phyloP scores from a whole-genome alignment of 2,329 filamentous ascomycete genomes.

The Zymoseptoria brevis region DNA sequence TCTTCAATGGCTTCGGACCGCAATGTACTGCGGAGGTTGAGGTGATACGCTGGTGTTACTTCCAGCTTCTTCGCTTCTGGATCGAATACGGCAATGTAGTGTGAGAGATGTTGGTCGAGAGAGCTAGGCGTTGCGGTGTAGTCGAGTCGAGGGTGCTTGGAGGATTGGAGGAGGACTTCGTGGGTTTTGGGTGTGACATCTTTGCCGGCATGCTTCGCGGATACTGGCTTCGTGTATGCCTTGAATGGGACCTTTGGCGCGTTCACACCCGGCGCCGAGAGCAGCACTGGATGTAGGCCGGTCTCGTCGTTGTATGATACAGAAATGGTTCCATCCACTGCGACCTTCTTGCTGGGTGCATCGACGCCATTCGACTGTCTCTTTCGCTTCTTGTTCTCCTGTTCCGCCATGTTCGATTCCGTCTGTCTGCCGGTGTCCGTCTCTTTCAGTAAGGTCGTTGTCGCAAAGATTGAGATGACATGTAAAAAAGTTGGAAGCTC shows the following conservation, averaged over 20 bases:
- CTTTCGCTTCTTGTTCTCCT: constrained; percentile 45
- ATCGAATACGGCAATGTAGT: constrained; percentile 56
- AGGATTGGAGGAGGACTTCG: constrained; percentile 53
- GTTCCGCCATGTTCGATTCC: constrained; percentile 22
- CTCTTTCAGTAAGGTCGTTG: background rate
- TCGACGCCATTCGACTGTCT: constrained; percentile 37
- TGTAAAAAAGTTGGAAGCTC: background rate
- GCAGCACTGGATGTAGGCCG: constrained; percentile 21
- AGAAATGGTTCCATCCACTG: constrained; percentile 22
- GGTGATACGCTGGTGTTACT: constrained; percentile 46
- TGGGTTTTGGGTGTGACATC: constrained; percentile 33
- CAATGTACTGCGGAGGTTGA: constrained; percentile 47
- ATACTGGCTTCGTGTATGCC: constrained; percentile 36
- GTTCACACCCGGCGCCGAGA: constrained; percentile 36
- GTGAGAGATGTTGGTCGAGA: constrained; percentile 44
- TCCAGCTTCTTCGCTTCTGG: constrained; percentile 46
- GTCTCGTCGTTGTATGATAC: constrained; percentile 20
- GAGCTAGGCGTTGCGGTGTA: constrained; percentile 40
- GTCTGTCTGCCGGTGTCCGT: background rate
- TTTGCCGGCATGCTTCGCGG: constrained; percentile 20
- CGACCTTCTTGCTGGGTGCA: constrained; percentile 34
- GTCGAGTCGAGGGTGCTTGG: constrained; percentile 52
- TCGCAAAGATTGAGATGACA: background rate
- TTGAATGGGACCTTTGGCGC: constrained; percentile 39
- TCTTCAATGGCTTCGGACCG: constrained; percentile 38